Base-by-base conservation (phyloP, 306 rosid genomes). In the Castanea crenata region DNA sequence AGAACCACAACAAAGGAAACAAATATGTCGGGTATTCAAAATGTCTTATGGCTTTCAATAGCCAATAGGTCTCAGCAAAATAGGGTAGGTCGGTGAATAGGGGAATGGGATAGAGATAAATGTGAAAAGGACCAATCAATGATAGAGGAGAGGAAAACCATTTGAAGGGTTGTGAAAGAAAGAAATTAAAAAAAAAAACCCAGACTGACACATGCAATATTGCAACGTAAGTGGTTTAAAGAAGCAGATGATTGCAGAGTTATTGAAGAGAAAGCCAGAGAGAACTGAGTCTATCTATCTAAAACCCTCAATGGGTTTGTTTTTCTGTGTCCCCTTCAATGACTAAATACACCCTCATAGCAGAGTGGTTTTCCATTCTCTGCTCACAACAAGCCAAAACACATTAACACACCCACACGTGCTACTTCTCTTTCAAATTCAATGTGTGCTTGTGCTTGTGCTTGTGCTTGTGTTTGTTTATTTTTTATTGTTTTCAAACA, bases 101-200 rank as follows among this genome's bases (percentile, higher is more conserved):
- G 27, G 29, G 77, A 61, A 74, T 78, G 67, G 19, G 38, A 49
- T 67, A 21, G 74, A 69, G 67, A 67, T 74, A 55, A 78, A 83
- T 34, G 63, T 11, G 80, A 61, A 78, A 78, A 74, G 57, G 77
- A 74, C 86, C 23, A n/a, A 29, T 71, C 51, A 67, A 25, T 73
- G 12, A 35, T 54, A 20, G 59, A 25, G 27, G 51, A 51, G 7
- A 51, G 73, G 55, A 58, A 46, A 51, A 32, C 13, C 2, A 25
- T 5, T 14, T 62, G 68, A 12, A 19, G 9, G 11, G 54, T 49
- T 12, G 54, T 49, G 64, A 55, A 41, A 61, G 0, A 4, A 23
- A 15, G 6, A 35, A 35, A 38, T 23, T n/a, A n/a, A n/a, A 35
- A 38, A 38, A 1, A 38, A 38, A 35, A 35, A 35, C 44, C 46